phyloP scores from a whole-genome alignment of 75 land plant species.

The Selaginella tamariscina region DNA sequence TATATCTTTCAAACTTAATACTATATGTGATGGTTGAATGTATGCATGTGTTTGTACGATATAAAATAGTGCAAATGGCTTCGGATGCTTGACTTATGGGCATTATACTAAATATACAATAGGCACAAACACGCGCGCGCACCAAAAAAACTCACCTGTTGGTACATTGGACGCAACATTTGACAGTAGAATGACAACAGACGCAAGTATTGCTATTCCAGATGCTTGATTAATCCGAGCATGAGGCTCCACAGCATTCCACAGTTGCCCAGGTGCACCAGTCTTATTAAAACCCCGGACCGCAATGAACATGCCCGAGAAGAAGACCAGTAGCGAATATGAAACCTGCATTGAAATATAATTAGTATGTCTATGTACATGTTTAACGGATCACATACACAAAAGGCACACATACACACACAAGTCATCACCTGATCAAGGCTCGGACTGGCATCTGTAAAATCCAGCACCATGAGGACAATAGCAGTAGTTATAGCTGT shows the following conservation, averaged over 20 bases:
- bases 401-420: neutral
- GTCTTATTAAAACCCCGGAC: constrained; percentile 3
- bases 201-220: neutral
- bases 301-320: constrained; percentile 8
- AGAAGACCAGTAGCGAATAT: constrained; percentile 9
- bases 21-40: no score
- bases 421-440: constrained; percentile 37
- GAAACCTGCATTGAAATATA: constrained; percentile 1
- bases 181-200: neutral
- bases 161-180: constrained; percentile 10
- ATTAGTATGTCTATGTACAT: neutral
- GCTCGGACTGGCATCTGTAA: constrained; percentile 43
- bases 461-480: constrained; percentile 49
- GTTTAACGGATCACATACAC: neutral
- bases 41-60: no score
- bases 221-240: neutral
- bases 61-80: no score
- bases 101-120: no score
- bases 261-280: neutral
- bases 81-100: no score
- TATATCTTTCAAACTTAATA: neutral
- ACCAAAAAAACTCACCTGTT: constrained; percentile 1
- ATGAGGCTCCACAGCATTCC: neutral
- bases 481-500: constrained; percentile 51
- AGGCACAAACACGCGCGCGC: no score